Conservation (phyloP, 23 red algal species). For the Pyropia haitanensis region DNA sequence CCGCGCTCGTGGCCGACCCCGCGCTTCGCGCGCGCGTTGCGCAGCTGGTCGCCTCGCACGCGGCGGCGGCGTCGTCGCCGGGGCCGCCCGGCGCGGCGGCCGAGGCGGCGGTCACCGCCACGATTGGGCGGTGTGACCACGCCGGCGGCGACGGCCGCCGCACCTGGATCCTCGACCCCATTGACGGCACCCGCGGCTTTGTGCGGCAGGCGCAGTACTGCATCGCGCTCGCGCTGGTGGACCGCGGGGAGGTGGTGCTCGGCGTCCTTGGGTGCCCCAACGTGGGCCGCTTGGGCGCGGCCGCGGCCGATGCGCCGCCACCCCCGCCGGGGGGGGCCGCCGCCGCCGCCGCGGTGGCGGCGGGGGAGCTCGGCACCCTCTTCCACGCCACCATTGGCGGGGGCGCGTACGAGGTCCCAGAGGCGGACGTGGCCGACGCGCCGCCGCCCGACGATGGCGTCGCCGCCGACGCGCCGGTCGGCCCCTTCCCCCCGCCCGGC, state of each 20-base stretch:
- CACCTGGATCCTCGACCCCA: conserved; percentile 95
- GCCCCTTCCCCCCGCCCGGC: too few relatives aligned
- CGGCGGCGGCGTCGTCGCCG: too few relatives aligned
- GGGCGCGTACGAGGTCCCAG: conserved; percentile 27
- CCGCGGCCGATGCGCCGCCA: not conserved
- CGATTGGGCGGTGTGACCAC: not conserved
- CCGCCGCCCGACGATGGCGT: conserved; percentile 7
- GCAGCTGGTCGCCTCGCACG: not conserved
- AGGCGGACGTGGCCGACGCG: conserved; percentile 9
- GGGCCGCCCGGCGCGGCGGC: too few relatives aligned
- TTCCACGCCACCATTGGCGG: conserved; percentile 42
- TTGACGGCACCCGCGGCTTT: conserved; percentile 96
- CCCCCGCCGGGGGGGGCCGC: not conserved
- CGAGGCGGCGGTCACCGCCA: too few relatives aligned
- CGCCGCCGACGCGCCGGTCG: too few relatives aligned
- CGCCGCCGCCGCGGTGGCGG: not conserved
- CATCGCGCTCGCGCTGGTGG: conserved; percentile 76
- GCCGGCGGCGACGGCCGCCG: conserved; percentile 36
- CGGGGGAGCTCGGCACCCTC: conserved; percentile 11
- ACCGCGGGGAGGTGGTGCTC: conserved; percentile 33
- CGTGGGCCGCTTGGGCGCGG: conserved; percentile 7
- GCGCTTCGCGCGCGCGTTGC: conserved; percentile 26
- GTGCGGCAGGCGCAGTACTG: conserved; percentile 87
- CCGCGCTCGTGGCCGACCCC: conserved; percentile 21
- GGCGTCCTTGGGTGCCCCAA: conserved; percentile 94